These are phyloP conservation scores for Trametes sp. DNA, from an alignment of 1,284 basidiomycete species.

Conservation along the genomic window DNA sequence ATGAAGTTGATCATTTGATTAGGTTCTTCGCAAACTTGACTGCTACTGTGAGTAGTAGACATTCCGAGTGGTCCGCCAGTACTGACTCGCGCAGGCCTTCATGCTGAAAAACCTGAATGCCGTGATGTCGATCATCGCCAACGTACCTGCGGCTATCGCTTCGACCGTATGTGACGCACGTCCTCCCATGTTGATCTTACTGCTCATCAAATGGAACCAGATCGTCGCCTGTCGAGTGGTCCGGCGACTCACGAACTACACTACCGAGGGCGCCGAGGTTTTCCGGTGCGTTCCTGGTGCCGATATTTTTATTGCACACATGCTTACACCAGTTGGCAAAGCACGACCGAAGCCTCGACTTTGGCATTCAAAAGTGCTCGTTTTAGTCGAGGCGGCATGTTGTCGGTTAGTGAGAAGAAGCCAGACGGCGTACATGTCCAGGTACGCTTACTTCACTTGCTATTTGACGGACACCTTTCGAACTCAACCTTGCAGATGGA, in stretches of 20 bases:
- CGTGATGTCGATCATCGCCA: constrained; percentile 78
- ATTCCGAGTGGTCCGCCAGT: not conserved
- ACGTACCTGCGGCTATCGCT: constrained; percentile 74
- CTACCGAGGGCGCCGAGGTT: constrained; percentile 54
- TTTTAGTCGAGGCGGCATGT: constrained; percentile 38
- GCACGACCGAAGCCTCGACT: constrained; percentile 46
- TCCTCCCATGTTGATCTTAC: not conserved
- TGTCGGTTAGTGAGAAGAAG: constrained; percentile 46
- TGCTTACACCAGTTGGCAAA: constrained; percentile 7
- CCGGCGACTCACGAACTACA: constrained; percentile 69
- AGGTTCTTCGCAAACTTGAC: constrained; percentile 73
- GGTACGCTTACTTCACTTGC: constrained; percentile 42
- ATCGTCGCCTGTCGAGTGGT: constrained; percentile 77
- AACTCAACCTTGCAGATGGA: constrained; percentile 55
- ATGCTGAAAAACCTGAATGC: constrained; percentile 77
- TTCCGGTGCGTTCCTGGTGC: constrained; percentile 52
- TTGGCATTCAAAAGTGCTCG: constrained; percentile 43
- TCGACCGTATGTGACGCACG: constrained; percentile 57
- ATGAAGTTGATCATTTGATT: not conserved
- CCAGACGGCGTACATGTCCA: constrained; percentile 56
- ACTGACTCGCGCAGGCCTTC: constrained; percentile 54
- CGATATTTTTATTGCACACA: constrained; percentile 12
- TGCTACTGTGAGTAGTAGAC: constrained; percentile 58
- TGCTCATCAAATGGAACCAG: constrained; percentile 44
- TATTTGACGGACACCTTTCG: not conserved